phyloP scores from a whole-genome alignment of 2,329 filamentous ascomycete species.

The Chrysoporthe deuterocubensis region DNA sequence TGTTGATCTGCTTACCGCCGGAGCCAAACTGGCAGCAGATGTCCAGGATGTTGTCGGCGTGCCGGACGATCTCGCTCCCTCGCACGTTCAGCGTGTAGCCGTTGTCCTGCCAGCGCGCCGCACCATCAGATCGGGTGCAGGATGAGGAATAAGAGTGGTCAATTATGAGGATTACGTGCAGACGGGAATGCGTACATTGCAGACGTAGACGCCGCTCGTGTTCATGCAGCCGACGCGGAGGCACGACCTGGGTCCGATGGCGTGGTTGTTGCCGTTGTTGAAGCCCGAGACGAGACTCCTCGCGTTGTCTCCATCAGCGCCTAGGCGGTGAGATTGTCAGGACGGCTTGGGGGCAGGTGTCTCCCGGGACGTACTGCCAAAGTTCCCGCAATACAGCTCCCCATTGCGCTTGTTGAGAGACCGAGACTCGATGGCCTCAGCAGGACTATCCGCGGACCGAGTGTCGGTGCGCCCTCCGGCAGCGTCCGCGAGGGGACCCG shows the following conservation, averaged over 20 bases:
- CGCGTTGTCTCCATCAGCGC: neutral
- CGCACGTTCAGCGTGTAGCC: neutral
- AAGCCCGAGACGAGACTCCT: neutral
- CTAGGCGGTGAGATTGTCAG: neutral
- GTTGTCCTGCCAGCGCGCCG: neutral
- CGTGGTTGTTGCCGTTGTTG: neutral
- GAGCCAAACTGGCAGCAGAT: neutral
- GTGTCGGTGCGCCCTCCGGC: too few species aligned
- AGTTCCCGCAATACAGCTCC: neutral
- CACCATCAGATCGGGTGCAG: neutral
- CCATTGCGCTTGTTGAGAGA: neutral
- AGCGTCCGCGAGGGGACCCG: neutral
- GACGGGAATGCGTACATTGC: neutral
- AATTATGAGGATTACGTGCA: neutral
- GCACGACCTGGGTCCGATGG: neutral
- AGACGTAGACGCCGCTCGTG: constrained; percentile 7
- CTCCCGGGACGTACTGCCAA: neutral
- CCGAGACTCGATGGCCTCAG: neutral
- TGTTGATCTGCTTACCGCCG: neutral
- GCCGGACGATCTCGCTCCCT: neutral
- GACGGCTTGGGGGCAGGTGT: neutral
- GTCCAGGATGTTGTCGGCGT: neutral
- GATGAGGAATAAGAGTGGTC: too few species aligned
- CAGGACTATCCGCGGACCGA: too few species aligned
- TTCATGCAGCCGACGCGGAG: neutral